A percentile compares a stretch with the other conserved stretches of the same genome.
Conservation (phyloP, 2,329 filamentous ascomycete genomes). For the Aspergillus sp. region DNA sequence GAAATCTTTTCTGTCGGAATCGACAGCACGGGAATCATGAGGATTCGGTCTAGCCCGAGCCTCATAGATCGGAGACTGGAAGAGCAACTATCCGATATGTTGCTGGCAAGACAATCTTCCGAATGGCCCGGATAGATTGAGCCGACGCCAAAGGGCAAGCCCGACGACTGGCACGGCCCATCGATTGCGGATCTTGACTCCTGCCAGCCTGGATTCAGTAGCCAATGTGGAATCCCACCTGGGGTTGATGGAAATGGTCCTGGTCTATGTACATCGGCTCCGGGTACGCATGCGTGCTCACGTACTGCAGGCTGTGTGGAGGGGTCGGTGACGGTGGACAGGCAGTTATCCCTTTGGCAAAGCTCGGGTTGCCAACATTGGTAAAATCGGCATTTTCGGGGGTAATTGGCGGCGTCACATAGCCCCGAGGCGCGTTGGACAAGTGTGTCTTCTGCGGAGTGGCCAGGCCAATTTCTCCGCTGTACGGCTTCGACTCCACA, state of each 20-base stretch:
- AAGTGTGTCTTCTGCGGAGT: slow-evolving; percentile 34
- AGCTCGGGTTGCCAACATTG: slow-evolving; percentile 24
- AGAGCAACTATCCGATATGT: too few species aligned
- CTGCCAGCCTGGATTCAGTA: too few species aligned
- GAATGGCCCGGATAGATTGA: too few species aligned
- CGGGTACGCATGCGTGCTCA: slow-evolving; percentile 26
- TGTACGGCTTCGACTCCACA: slow-evolving; percentile 32
- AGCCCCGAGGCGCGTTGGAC: slow-evolving; percentile 31
- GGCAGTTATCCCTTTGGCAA: slow-evolving; percentile 18
- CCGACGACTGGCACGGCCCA: too few species aligned
- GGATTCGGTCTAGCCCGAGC: too few species aligned
- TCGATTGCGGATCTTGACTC: too few species aligned
- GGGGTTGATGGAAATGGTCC: slow-evolving; percentile 24
- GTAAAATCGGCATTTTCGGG: slow-evolving; percentile 36
- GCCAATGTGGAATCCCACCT: slow-evolving; percentile 26
- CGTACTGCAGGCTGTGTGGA: slow-evolving; percentile 27
- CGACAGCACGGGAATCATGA: slow-evolving; percentile 3
- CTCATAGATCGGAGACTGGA: too few species aligned
- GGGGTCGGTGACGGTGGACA: slow-evolving; percentile 32
- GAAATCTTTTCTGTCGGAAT: slow-evolving; percentile 1
- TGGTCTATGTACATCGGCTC: slow-evolving; percentile 26
- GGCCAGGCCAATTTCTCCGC: slow-evolving; percentile 32
- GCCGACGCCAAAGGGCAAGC: too few species aligned
- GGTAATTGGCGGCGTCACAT: slow-evolving; percentile 41
- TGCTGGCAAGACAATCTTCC: too few species aligned